Conservation (phyloP, 2,329 filamentous ascomycete genomes). For the Talaromyces islandicus region DNA sequence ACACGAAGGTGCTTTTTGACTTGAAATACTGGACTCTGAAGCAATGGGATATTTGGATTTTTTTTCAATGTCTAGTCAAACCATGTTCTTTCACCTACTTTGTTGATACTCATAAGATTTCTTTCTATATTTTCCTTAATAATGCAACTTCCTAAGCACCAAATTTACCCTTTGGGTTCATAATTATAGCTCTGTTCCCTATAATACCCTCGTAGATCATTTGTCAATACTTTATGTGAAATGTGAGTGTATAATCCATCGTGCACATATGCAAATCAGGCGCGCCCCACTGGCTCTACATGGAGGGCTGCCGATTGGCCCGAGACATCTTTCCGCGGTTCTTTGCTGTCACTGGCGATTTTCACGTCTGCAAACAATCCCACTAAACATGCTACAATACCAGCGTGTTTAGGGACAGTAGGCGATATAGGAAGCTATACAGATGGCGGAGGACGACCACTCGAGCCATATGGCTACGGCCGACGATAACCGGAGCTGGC, state of each 20-base stretch:
- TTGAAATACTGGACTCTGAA: neutral
- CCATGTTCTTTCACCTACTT: neutral
- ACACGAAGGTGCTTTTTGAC: neutral
- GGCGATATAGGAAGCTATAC: neutral
- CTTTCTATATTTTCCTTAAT: neutral
- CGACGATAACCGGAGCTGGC: constrained; percentile 40
- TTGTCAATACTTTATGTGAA: neutral
- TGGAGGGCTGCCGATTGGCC: neutral
- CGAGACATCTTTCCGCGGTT: neutral
- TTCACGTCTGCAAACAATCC: neutral
- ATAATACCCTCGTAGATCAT: neutral
- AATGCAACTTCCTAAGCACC: neutral
- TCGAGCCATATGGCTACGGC: neutral
- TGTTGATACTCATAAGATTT: neutral
- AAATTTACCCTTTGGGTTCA: neutral
- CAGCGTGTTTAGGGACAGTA: neutral
- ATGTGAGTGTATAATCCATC: neutral
- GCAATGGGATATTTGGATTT: neutral
- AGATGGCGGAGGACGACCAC: neutral
- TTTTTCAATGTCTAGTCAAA: neutral
- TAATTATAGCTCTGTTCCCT: rapidly evolving
- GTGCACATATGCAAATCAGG: neutral
- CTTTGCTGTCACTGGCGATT: neutral
- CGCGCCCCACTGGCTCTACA: neutral
- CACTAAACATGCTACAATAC: neutral